Evolutionary conservation across 305 asterid genomes (phyloP), one percentile per base, ranked within the genome.

Genomic region (Salvia sclarea): DNA sequence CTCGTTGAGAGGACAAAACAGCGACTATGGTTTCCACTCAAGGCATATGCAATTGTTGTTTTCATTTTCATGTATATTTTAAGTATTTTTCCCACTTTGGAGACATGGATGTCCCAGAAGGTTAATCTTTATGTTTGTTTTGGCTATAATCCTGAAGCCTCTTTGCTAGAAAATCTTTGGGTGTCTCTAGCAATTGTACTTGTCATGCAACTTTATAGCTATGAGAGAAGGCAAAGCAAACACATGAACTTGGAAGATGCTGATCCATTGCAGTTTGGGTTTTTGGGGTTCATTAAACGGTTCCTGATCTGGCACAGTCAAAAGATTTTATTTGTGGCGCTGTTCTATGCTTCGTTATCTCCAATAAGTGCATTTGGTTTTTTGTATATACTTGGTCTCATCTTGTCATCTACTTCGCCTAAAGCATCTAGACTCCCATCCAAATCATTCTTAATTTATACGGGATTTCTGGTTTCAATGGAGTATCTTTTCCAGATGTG

Each of bases 201-300:
- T 69, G 98, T 95, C 73, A 95, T 95, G 99, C 98, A 95, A 84
- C 96, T 95, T 77, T 92, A 95, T 69, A 95, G 98, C 82, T 95
- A 95, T 13, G 99, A 95, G 79, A 90, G 99, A 84, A 86, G 99
- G 75, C 95, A 95, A 76, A 95, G 95, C 87, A 87, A 85, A 79
- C 69, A 53, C 72, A 66, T 79, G 77, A 78, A 75, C 73, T 81
- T 87, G 56, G 96, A 81, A 70, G 85, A 85, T 76, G 69, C 79
- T 21, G 84, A 82, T 28, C 80, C 81, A 49, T 66, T 81, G 69
- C 90, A 88, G 73, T 78, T 82, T 68, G 99, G 99, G 63, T 71
- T 90, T 61, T 75, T 90, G 65, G 98, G 97, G 43, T 92, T 95
- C 80, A 37, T 83, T 16, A 89, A 79, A 68, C 87, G 99, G 68